Evolutionary conservation across 2,329 filamentous ascomycete genomes (phyloP).

Genomic region (Knufia fluminis): DNA sequence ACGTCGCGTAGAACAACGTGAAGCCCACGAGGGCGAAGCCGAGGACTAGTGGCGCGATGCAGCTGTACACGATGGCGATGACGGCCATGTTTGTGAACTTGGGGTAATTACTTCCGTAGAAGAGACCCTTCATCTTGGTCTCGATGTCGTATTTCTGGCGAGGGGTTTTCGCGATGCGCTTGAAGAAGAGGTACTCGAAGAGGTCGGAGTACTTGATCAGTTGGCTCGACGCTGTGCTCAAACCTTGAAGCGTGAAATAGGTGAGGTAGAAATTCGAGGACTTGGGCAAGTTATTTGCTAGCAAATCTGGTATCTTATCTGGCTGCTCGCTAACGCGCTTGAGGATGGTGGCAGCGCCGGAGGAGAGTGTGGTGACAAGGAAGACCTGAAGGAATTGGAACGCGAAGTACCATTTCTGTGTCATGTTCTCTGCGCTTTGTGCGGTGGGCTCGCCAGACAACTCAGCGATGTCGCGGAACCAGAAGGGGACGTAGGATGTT

Average conservation of each 20-base stretch:
- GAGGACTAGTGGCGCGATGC: constrained; percentile 76
- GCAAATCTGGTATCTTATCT: constrained; percentile 50
- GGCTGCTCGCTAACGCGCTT: constrained; percentile 58
- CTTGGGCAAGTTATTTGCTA: constrained; percentile 69
- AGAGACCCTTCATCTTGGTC: constrained; percentile 62
- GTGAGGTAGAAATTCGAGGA: constrained; percentile 92
- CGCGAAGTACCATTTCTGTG: constrained; percentile 78
- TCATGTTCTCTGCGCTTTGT: constrained; percentile 73
- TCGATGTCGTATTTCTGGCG: constrained; percentile 68
- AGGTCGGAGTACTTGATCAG: constrained; percentile 27
- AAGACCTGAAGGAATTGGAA: constrained; percentile 75
- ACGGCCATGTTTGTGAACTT: constrained; percentile 78
- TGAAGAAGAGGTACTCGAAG: constrained; percentile 43
- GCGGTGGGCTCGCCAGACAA: constrained; percentile 70
- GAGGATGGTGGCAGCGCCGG: constrained; percentile 60
- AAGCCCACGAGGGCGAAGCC: constrained; percentile 73
- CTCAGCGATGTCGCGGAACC: constrained; percentile 76
- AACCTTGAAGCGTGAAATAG: constrained; percentile 86
- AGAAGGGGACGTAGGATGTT: constrained; percentile 77
- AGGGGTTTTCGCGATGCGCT: constrained; percentile 49
- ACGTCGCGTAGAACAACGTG: constrained; percentile 72
- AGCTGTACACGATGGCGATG: constrained; percentile 77
- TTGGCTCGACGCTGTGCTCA: constrained; percentile 49
- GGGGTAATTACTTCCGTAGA: constrained; percentile 75
- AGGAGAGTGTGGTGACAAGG: constrained; percentile 71